Evolutionary conservation across 371 early-diverging fungal species (phyloP).

Genomic region (Mortierella sp.): DNA sequence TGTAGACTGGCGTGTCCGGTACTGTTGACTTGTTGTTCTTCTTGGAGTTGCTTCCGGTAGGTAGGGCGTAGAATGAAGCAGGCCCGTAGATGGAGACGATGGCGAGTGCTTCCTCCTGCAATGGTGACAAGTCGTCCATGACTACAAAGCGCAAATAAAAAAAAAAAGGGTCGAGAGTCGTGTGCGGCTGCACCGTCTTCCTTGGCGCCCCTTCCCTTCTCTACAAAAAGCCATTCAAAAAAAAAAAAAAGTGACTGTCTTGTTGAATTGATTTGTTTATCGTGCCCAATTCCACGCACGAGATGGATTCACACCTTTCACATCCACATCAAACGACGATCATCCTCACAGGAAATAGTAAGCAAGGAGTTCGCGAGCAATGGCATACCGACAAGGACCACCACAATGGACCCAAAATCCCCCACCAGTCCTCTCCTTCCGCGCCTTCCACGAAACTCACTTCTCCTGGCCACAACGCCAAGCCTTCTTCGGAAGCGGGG

Average conservation of each 20-base stretch:
- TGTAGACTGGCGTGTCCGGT: constrained; percentile 29
- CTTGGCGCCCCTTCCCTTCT: neutral
- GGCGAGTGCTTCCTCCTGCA: constrained; percentile 59
- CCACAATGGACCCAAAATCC: neutral
- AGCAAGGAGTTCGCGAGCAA: neutral
- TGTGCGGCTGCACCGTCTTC: neutral
- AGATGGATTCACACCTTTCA: neutral
- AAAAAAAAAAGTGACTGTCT: neutral
- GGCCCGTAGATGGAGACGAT: constrained; percentile 60
- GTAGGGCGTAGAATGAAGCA: constrained; percentile 43
- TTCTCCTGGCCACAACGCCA: constrained; percentile 12
- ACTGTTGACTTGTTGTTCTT: constrained; percentile 5
- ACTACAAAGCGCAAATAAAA: neutral
- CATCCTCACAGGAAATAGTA: neutral
- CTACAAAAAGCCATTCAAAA: too few species aligned
- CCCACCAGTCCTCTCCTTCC: constrained; percentile 24
- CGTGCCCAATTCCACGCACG: neutral
- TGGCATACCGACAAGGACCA: neutral
- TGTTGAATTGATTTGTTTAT: neutral
- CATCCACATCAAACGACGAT: neutral
- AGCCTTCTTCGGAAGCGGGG: constrained; percentile 10
- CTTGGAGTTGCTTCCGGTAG: neutral
- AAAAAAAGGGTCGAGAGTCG: neutral
- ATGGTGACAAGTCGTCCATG: constrained; percentile 38
- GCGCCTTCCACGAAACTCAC: constrained; percentile 21